Evolutionary conservation across 306 rosid species (phyloP).

Genomic region (Glycine latifolia): DNA sequence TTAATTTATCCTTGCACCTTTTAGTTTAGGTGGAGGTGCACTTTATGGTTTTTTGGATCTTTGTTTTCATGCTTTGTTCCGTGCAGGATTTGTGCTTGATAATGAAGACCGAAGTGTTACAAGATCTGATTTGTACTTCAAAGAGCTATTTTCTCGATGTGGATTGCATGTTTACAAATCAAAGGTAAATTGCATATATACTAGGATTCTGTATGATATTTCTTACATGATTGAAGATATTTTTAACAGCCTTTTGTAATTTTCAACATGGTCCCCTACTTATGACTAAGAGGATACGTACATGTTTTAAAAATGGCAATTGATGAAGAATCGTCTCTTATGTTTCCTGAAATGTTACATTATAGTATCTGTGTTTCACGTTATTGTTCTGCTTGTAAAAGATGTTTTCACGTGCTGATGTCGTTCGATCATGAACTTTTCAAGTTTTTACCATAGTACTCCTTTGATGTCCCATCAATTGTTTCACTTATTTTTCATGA

Average conservation of each 20-base stretch:
- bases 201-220: not conserved
- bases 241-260: not conserved
- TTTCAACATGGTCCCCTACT: too few species aligned
- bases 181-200: conserved; percentile 58
- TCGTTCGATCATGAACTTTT: not conserved
- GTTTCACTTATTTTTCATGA: not conserved
- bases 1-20: conserved; percentile 7
- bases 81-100: conserved; percentile 84
- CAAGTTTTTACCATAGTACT: not conserved
- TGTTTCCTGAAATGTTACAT: not conserved
- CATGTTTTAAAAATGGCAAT: too few species aligned
- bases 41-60: conserved; percentile 24
- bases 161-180: conserved; percentile 75
- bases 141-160: conserved; percentile 78
- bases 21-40: conserved; percentile 17
- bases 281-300: too few species aligned
- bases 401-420: too few species aligned
- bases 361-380: not conserved
- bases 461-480: not conserved
- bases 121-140: conserved; percentile 84
- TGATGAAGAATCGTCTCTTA: not conserved
- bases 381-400: not conserved
- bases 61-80: conserved; percentile 19
- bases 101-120: conserved; percentile 88
- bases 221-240: not conserved